These are phyloP conservation scores for Picea glauca DNA, from an alignment of 75 land plant genomes.

Conservation along the genomic window DNA sequence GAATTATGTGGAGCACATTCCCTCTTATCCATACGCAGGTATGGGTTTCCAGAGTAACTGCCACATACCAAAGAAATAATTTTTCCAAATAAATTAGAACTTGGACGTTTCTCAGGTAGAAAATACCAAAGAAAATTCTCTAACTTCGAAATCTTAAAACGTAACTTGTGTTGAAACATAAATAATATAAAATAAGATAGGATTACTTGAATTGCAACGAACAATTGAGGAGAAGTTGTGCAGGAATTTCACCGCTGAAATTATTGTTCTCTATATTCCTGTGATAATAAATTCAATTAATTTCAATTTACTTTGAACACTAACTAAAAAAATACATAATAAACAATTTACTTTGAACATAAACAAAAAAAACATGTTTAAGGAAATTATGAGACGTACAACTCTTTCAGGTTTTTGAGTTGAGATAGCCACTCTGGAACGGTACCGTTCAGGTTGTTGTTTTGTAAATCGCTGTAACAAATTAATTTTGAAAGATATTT, in stretches of 20 bases:
- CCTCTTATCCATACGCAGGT: not conserved
- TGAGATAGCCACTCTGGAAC: not conserved
- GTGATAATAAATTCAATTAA: not conserved
- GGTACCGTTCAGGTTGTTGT: not conserved
- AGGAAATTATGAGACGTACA: not conserved
- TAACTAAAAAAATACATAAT: too few relatives aligned
- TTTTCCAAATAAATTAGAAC: not conserved
- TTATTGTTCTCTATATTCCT: conserved; percentile 1
- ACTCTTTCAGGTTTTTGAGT: not conserved
- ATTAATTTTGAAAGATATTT: too few relatives aligned
- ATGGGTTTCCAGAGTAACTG: not conserved
- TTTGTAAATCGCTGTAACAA: not conserved
- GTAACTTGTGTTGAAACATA: not conserved
- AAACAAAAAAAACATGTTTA: too few relatives aligned
- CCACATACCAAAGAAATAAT: not conserved
- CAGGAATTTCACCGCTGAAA: not conserved
- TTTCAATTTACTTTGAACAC: too few relatives aligned
- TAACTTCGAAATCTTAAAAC: not conserved
- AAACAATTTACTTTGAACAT: not conserved
- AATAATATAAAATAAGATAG: not conserved
- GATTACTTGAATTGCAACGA: not conserved
- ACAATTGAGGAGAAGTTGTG: not conserved
- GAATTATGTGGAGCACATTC: too few relatives aligned
- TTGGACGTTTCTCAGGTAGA: not conserved
- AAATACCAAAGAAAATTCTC: not conserved